Evolutionary conservation across 306 rosid genomes (phyloP).

Genomic region (Lathyrus tuberosus): DNA sequence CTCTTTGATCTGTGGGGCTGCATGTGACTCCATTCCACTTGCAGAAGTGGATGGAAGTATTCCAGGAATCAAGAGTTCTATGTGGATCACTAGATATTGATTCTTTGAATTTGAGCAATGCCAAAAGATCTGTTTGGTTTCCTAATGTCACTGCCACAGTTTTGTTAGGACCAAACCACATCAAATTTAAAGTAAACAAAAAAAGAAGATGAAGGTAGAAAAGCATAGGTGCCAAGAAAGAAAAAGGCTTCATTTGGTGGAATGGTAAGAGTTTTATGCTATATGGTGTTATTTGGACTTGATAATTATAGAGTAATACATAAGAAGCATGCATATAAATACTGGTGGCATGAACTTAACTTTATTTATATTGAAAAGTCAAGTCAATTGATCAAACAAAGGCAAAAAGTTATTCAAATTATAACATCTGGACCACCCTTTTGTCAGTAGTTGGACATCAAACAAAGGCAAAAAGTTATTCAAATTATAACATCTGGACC

Average conservation of each 20-base stretch:
- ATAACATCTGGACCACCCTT: too few relatives aligned
- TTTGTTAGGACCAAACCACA: neutral
- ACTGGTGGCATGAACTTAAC: too few relatives aligned
- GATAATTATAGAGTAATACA: too few relatives aligned
- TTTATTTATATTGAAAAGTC: too few relatives aligned
- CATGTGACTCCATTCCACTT: conserved; percentile 11
- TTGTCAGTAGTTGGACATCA: too few relatives aligned
- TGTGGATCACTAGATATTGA: neutral
- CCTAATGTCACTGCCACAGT: neutral
- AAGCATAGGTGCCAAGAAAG: neutral
- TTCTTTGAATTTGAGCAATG: conserved; percentile 1
- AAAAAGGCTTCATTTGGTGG: neutral
- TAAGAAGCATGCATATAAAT: too few relatives aligned
- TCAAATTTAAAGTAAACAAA: neutral
- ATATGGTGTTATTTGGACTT: neutral
- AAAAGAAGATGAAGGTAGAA: neutral
- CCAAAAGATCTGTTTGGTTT: conserved; percentile 13
- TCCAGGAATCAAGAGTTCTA: neutral
- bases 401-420: too few relatives aligned
- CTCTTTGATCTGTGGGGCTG: neutral
- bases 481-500: too few relatives aligned
- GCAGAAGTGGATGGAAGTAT: conserved; percentile 2
- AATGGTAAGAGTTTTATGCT: neutral
- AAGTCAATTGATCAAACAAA: too few relatives aligned
- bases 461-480: too few relatives aligned